Evolutionary conservation across 345 rosid species (phyloP).

Genomic region (Cardiospermum halicacabum): DNA sequence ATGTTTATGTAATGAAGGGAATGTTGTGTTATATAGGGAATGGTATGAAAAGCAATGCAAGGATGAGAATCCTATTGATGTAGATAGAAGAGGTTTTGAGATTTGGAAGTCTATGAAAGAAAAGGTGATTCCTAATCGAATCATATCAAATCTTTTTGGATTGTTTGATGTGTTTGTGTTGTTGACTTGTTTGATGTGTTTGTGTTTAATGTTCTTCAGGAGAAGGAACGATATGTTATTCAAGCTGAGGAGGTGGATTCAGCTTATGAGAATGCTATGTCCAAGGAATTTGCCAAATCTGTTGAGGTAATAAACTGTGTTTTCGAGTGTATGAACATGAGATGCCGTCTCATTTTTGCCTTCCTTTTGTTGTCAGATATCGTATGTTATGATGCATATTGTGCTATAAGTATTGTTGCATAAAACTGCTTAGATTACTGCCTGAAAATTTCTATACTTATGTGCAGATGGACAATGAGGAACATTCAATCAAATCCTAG

Average conservation of each 20-base stretch:
- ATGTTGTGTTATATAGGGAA: constrained; percentile 41
- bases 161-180: neutral
- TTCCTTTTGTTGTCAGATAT: too few relatives aligned
- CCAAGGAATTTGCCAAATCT: constrained; percentile 21
- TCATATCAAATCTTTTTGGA: neutral
- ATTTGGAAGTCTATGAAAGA: constrained; percentile 62
- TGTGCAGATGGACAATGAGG: too few relatives aligned
- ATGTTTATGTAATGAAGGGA: too few relatives aligned
- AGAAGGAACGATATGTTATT: constrained; percentile 41
- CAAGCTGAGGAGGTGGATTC: constrained; percentile 35
- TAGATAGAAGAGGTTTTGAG: constrained; percentile 49
- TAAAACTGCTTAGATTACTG: too few relatives aligned
- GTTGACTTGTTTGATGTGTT: too few relatives aligned
- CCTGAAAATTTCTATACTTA: too few relatives aligned
- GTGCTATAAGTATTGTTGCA: too few relatives aligned
- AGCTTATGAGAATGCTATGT: constrained; percentile 22
- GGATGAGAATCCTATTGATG: constrained; percentile 25
- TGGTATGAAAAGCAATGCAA: constrained; percentile 25
- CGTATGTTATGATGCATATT: too few relatives aligned
- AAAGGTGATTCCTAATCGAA: constrained; percentile 42
- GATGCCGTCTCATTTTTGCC: too few relatives aligned
- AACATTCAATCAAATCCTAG: too few relatives aligned
- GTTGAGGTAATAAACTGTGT: constrained; percentile 24
- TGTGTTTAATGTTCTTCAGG: constrained; percentile 36
- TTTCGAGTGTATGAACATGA: too few relatives aligned